phyloP scores from a whole-genome alignment of 441 rosid genomes.

The Melastoma candidum region DNA sequence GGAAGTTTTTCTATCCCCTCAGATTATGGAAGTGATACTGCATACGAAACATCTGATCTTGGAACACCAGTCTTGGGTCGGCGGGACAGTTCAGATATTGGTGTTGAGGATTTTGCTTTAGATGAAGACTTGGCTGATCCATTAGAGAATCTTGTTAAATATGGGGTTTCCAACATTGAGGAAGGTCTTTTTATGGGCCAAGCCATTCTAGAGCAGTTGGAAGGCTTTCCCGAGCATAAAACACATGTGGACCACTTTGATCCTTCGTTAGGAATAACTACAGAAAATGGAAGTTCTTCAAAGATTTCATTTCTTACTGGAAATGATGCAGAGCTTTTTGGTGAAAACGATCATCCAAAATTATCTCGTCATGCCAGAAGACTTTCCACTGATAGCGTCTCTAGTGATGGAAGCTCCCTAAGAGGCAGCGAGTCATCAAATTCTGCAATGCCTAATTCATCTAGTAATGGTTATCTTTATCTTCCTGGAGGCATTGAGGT shows the following conservation, averaged over 20 bases:
- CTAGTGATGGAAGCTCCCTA: conserved; percentile 13
- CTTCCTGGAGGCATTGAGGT: conserved; percentile 14
- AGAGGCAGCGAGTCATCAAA: conserved; percentile 14
- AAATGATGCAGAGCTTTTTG: conserved; percentile 10
- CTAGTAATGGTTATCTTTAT: conserved; percentile 12
- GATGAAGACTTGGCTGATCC: conserved; percentile 17
- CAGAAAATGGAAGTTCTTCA: conserved; percentile 13
- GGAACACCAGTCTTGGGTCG: conserved; percentile 15
- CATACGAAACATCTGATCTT: conserved; percentile 14
- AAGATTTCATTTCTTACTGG: conserved; percentile 9
- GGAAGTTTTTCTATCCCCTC: conserved; percentile 15
- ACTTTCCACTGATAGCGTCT: conserved; percentile 16
- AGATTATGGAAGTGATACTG: conserved; percentile 20
- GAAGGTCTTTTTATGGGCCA: conserved; percentile 20
- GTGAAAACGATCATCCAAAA: conserved; percentile 12
- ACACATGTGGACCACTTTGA: conserved; percentile 10
- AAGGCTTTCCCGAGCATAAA: conserved; percentile 15
- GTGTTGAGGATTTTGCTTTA: conserved; percentile 14
- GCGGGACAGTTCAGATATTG: conserved; percentile 14
- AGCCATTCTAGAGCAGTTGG: conserved; percentile 18
- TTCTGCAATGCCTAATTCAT: conserved; percentile 12
- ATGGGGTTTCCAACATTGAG: conserved; percentile 17
- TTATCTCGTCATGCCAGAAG: conserved; percentile 10
- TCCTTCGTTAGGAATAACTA: conserved; percentile 4
- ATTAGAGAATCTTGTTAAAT: conserved; percentile 17